phyloP scores from a whole-genome alignment of 116 monocot species.

The Thalassia testudinum region DNA sequence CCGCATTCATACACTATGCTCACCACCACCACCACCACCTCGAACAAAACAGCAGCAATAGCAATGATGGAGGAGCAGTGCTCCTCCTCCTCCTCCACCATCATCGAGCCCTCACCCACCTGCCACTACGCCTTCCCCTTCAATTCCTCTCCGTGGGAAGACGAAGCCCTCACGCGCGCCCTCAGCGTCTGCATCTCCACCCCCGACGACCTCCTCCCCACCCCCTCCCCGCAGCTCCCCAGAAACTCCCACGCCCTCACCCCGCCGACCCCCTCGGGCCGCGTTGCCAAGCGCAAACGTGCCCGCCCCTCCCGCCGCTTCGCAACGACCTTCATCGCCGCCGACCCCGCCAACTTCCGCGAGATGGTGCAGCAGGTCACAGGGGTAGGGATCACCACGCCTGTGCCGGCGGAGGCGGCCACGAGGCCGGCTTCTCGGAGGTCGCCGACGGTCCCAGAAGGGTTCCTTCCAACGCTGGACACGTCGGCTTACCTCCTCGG shows the following conservation, averaged over 20 bases:
- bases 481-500: slow-evolving; percentile 40
- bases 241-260: background rate
- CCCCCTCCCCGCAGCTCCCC: background rate
- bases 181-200: background rate
- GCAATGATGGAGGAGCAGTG: too few species aligned
- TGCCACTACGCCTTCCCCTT: background rate
- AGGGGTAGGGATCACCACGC: slow-evolving; percentile 17
- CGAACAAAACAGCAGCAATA: too few species aligned
- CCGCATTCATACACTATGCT: too few species aligned
- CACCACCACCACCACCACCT: too few species aligned
- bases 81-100: background rate
- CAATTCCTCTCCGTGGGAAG: background rate
- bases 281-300: slow-evolving; percentile 35
- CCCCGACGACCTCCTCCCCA: background rate
- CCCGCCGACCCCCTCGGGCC: slow-evolving; percentile 8
- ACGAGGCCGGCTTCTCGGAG: background rate
- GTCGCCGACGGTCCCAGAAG: background rate
- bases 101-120: slow-evolving; percentile 1
- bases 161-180: background rate
- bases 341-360: slow-evolving; percentile 67
- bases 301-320: slow-evolving; percentile 33
- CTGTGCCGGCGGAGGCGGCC: background rate
- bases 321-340: slow-evolving; percentile 54
- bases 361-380: slow-evolving; percentile 85
- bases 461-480: slow-evolving; percentile 44